A percentile compares a stretch with the other conserved stretches of the same genome.
phyloP scores from a whole-genome alignment of 2,329 filamentous ascomycete genomes.

The Neopestalotiopsis sp. region DNA sequence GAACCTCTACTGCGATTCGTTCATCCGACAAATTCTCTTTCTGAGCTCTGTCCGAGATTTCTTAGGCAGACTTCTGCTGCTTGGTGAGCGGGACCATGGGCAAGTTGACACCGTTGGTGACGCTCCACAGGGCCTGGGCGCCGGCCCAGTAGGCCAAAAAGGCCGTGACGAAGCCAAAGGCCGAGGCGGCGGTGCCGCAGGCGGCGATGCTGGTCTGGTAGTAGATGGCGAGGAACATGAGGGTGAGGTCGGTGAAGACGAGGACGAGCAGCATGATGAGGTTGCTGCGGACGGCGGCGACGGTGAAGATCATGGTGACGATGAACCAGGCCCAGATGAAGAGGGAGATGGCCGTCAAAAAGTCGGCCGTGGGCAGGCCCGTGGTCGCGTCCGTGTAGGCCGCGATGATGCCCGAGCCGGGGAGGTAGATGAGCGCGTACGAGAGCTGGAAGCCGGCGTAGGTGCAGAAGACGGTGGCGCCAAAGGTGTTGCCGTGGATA shows the following conservation, averaged over 20 bases:
- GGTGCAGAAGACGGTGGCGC: conserved; percentile 43
- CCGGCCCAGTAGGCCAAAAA: conserved; percentile 10
- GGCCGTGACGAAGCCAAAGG: conserved; percentile 9
- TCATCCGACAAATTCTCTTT: no score
- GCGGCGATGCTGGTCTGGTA: conserved; percentile 12
- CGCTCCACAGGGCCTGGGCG: neutral
- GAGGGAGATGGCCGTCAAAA: conserved; percentile 64
- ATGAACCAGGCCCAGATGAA: conserved; percentile 82
- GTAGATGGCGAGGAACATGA: neutral
- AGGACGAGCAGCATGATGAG: conserved; percentile 12
- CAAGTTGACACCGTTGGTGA: neutral
- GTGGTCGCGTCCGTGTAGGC: conserved; percentile 40
- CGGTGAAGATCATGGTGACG: conserved; percentile 15
- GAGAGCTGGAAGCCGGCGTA: conserved; percentile 46
- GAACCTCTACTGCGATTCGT: no score
- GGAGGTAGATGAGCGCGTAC: conserved; percentile 45
- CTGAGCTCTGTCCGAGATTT: no score
- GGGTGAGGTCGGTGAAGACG: conserved; percentile 11
- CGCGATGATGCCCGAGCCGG: conserved; percentile 41
- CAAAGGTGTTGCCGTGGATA: conserved; percentile 35
- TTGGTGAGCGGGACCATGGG: conserved; percentile 8
- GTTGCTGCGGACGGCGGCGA: conserved; percentile 14
- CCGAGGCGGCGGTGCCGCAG: neutral
- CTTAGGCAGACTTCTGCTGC: conserved; percentile 5
- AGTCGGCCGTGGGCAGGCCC: conserved; percentile 31